Evolutionary conservation across 2,329 filamentous ascomycete genomes (phyloP).

Genomic region (Pseudogymnoascus sp.): DNA sequence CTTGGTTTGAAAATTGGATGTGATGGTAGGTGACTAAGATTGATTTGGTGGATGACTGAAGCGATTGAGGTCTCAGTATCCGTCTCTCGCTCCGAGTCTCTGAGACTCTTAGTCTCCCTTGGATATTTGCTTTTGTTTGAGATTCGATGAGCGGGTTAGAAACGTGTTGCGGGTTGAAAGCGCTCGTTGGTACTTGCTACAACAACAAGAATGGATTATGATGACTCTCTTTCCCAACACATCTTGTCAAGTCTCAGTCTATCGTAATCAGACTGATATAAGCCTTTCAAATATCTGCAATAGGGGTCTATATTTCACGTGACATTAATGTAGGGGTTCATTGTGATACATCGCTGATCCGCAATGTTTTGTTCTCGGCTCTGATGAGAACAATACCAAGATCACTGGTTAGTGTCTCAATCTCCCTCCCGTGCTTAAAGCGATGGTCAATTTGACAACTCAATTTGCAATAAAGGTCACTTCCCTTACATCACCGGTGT

Average conservation of each 20-base stretch:
- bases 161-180: neutral
- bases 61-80: no score
- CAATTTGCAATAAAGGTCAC: neutral
- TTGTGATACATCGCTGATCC: neutral
- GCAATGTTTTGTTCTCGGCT: neutral
- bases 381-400: neutral
- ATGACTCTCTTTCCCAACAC: neutral
- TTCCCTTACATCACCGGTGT: neutral
- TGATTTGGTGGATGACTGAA: neutral
- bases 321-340: neutral
- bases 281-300: neutral
- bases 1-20: conserved; percentile 62
- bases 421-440: neutral
- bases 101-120: no score
- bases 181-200: neutral
- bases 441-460: neutral
- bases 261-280: neutral
- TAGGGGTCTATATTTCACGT: neutral
- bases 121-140: no score
- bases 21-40: neutral
- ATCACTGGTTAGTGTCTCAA: neutral
- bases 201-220: neutral
- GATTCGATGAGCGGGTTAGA: neutral
- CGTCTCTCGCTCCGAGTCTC: no score
- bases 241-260: neutral